A percentile compares a stretch with the other conserved stretches of the same genome.
phyloP scores from a whole-genome alignment of 2,329 filamentous ascomycete genomes.

The Colletotrichum sojae region DNA sequence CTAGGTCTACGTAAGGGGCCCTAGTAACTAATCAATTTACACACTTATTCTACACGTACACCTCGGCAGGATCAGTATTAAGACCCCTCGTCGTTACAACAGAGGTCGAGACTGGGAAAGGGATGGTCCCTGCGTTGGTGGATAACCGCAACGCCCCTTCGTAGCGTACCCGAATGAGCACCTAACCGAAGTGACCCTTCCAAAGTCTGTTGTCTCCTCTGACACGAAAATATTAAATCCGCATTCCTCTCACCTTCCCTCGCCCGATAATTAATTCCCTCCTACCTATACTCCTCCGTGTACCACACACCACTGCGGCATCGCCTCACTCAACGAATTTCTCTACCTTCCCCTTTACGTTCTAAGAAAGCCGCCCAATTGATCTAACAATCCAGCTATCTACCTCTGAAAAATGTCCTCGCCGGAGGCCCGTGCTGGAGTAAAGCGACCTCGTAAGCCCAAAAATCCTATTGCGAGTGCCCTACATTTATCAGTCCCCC shows the following conservation, averaged over 20 bases:
- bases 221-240: neutral
- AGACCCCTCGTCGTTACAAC: too few species aligned
- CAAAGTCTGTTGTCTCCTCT: neutral
- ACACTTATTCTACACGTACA: too few species aligned
- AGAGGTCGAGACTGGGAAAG: too few species aligned
- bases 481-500: constrained; percentile 1
- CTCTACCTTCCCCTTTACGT: neutral
- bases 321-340: neutral
- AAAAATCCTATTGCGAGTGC: neutral
- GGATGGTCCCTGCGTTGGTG: too few species aligned
- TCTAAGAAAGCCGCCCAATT: neutral
- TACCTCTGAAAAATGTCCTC: constrained; percentile 52
- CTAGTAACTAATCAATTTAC: too few species aligned
- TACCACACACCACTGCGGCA: neutral
- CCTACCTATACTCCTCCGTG: too few species aligned
- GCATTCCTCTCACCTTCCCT: neutral
- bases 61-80: too few species aligned
- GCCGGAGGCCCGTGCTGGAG: constrained; percentile 56
- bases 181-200: neutral
- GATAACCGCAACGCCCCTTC: too few species aligned
- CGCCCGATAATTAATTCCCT: neutral
- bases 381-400: neutral
- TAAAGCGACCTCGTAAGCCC: constrained; percentile 60
- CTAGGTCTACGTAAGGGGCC: too few species aligned
- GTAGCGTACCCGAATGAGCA: too few species aligned